Percentiles rank a stretch among this genome's conserved stretches.
phyloP scores from a whole-genome alignment of 2,329 filamentous ascomycete genomes.

The Acrocalymma vagum region DNA sequence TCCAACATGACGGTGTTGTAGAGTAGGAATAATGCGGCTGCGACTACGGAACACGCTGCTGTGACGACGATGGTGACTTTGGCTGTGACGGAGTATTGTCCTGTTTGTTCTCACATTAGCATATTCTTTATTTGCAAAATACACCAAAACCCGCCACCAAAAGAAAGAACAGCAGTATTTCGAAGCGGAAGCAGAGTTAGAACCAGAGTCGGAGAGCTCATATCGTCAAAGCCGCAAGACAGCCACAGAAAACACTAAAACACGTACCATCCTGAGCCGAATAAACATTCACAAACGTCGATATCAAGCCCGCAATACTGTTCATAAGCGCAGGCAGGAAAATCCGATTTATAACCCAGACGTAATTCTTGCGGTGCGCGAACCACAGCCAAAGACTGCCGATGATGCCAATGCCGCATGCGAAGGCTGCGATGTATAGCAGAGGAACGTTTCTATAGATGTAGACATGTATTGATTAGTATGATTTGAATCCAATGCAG shows the following conservation, averaged over 20 bases:
- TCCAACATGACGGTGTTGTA: constrained; percentile 49
- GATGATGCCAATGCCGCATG: constrained; percentile 51
- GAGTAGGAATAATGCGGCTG: constrained; percentile 40
- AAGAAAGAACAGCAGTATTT: not conserved
- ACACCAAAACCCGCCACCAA: not conserved
- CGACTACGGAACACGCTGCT: constrained; percentile 43
- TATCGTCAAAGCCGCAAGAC: no score
- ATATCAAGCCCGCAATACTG: constrained; percentile 59
- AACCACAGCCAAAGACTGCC: constrained; percentile 57
- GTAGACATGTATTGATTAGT: no score
- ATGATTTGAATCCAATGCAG: constrained; percentile 28
- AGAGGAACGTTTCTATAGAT: constrained; percentile 53
- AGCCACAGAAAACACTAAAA: no score
- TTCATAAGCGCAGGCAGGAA: constrained; percentile 57
- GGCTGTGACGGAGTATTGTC: constrained; percentile 49
- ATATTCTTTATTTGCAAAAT: not conserved
- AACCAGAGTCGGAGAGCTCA: no score
- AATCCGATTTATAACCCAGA: constrained; percentile 63
- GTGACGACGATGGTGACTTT: constrained; percentile 50
- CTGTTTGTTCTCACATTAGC: constrained; percentile 7
- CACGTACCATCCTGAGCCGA: constrained; percentile 56
- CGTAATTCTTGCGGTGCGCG: constrained; percentile 58
- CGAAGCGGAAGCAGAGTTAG: no score
- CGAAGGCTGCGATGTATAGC: constrained; percentile 54
- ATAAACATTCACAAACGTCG: constrained; percentile 61